Evolutionary conservation across 257 asterid species (phyloP).

Genomic region (Capsicum chinense): DNA sequence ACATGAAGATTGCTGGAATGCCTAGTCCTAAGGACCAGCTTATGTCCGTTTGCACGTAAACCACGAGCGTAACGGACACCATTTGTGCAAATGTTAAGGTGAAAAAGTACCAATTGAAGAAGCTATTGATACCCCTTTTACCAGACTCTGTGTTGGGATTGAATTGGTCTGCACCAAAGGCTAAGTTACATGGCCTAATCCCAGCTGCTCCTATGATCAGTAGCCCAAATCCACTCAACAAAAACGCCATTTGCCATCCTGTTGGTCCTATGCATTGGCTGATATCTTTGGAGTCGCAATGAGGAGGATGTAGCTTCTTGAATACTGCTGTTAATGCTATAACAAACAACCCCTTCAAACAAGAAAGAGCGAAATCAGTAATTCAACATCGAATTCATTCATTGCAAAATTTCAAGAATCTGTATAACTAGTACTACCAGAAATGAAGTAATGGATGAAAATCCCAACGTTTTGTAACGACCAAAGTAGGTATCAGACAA

Average conservation of each 20-base stretch:
- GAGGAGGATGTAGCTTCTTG: slow-evolving; percentile 69
- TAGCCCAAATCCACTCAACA: slow-evolving; percentile 61
- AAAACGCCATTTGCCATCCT: slow-evolving; percentile 61
- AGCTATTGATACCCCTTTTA: slow-evolving; percentile 65
- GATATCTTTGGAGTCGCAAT: slow-evolving; percentile 36
- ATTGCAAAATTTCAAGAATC: neutral
- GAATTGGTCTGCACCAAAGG: slow-evolving; percentile 88
- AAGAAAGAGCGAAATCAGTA: neutral
- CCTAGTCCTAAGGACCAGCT: slow-evolving; percentile 77
- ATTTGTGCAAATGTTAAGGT: slow-evolving; percentile 66
- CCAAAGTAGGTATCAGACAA: slow-evolving; percentile 70
- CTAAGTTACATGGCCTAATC: slow-evolving; percentile 80
- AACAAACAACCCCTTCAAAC: slow-evolving; percentile 53
- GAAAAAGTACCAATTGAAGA: slow-evolving; percentile 87
- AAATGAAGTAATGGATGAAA: slow-evolving; percentile 58
- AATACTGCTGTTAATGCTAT: slow-evolving; percentile 64
- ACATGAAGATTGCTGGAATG: slow-evolving; percentile 64
- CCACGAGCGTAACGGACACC: slow-evolving; percentile 67
- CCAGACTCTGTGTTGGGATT: slow-evolving; percentile 70
- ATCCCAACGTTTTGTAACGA: slow-evolving; percentile 69
- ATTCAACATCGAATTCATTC: neutral
- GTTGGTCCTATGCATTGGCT: slow-evolving; percentile 51
- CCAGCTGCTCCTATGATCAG: slow-evolving; percentile 78
- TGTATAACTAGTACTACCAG: slow-evolving; percentile 49
- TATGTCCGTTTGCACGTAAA: slow-evolving; percentile 69